phyloP scores from a whole-genome alignment of 75 land plant species.

The Selaginella tamariscina region DNA sequence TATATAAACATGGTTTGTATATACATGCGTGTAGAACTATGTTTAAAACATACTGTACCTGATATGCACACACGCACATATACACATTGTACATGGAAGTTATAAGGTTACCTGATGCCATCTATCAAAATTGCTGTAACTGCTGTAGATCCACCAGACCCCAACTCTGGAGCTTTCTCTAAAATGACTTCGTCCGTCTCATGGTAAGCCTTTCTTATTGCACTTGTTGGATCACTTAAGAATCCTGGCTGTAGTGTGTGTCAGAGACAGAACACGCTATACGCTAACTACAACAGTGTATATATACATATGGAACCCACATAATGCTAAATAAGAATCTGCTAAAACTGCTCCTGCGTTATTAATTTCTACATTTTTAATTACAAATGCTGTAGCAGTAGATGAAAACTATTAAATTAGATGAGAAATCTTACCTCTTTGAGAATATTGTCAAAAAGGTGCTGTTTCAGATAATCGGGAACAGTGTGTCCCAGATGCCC shows the following conservation, averaged over 20 bases:
- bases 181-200: background rate
- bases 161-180: conserved; percentile 27
- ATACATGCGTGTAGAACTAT: no score
- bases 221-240: conserved; percentile 36
- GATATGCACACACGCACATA: no score
- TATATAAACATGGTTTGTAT: no score
- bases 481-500: conserved; percentile 44
- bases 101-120: no score
- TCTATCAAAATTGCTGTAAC: conserved; percentile 51
- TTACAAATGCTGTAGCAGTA: background rate
- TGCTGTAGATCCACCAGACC: conserved; percentile 52
- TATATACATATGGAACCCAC: no score
- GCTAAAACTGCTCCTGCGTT: no score
- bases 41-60: no score
- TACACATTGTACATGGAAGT: no score
- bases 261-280: no score
- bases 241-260: conserved; percentile 38
- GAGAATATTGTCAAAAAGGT: conserved; percentile 43
- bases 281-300: no score
- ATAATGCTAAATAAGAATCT: no score
- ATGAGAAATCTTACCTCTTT: conserved; percentile 19
- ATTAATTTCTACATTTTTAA: no score
- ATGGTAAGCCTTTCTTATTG: conserved; percentile 25
- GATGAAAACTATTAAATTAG: background rate
- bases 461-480: conserved; percentile 28